Evolutionary conservation across 805 yeast genomes (phyloP).

Genomic region (Komagataella kurtzmanii): DNA sequence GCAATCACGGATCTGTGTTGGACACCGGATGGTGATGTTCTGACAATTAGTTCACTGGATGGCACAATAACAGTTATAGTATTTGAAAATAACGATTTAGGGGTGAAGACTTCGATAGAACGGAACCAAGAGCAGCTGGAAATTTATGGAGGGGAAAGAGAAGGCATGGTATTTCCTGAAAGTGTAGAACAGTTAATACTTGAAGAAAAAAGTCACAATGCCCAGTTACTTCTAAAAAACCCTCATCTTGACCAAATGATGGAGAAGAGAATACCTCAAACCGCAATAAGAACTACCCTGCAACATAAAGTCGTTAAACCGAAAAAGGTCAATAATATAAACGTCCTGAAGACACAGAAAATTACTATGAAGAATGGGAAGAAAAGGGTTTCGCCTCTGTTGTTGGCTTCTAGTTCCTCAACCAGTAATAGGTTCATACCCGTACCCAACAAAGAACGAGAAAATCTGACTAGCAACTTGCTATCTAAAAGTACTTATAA

Average conservation of each 20-base stretch:
- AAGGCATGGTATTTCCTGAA: slow-evolving; percentile 76
- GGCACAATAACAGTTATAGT: slow-evolving; percentile 60
- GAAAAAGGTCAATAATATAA: slow-evolving; percentile 1
- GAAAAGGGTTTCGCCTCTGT: slow-evolving; percentile 60
- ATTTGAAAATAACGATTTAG: slow-evolving; percentile 56
- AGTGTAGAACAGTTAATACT: slow-evolving; percentile 64
- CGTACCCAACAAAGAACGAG: slow-evolving; percentile 12
- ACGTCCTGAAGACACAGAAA: slow-evolving; percentile 21
- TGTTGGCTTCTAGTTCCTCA: slow-evolving; percentile 26
- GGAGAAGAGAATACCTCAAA: slow-evolving; percentile 17
- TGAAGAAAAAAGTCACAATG: slow-evolving; percentile 44
- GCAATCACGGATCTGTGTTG: slow-evolving; percentile 84
- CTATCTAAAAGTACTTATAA: slow-evolving; percentile 31
- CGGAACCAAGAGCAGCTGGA: slow-evolving; percentile 58
- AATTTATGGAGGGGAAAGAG: slow-evolving; percentile 82
- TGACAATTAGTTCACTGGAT: slow-evolving; percentile 75
- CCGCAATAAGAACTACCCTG: slow-evolving; percentile 16
- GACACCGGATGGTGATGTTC: slow-evolving; percentile 66
- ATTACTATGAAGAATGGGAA: slow-evolving; percentile 62
- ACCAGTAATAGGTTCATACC: slow-evolving; percentile 10
- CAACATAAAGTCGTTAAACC: slow-evolving; percentile 3
- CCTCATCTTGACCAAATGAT: slow-evolving; percentile 5
- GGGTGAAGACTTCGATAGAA: slow-evolving; percentile 45
- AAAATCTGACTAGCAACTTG: slow-evolving; percentile 11
- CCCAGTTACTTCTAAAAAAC: slow-evolving; percentile 1